phyloP scores from a whole-genome alignment of 345 rosid genomes.

The Toxicodendron radicans region DNA sequence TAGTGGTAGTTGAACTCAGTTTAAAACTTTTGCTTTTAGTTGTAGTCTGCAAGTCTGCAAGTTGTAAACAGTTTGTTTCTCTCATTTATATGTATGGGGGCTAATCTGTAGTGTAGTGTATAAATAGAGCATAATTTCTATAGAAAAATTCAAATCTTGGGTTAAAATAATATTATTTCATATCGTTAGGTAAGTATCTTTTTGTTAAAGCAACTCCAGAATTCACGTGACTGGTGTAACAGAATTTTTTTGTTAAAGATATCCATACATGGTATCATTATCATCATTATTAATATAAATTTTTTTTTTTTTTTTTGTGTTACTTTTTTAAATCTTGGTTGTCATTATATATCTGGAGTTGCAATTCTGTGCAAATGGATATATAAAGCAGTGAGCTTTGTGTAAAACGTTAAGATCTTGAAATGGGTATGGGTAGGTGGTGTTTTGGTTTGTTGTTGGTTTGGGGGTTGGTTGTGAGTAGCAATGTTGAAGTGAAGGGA shows the following conservation, averaged over 20 bases:
- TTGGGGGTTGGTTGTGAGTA: slow-evolving; percentile 25
- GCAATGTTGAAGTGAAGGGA: slow-evolving; percentile 39
- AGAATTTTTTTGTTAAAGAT: slow-evolving; percentile 27
- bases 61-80: background rate
- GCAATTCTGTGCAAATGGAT: slow-evolving; percentile 15
- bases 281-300: slow-evolving; percentile 16
- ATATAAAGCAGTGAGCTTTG: slow-evolving; percentile 14
- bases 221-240: slow-evolving; percentile 47
- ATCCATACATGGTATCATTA: slow-evolving; percentile 9
- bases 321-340: background rate
- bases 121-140: background rate
- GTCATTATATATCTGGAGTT: background rate
- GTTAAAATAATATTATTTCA: background rate
- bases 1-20: too few species aligned
- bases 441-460: slow-evolving; percentile 27
- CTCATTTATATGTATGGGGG: background rate
- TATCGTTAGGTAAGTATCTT: slow-evolving; percentile 3
- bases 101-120: background rate
- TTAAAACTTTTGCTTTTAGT: too few species aligned
- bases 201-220: slow-evolving; percentile 32
- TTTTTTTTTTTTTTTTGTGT: background rate
- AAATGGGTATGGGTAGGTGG: slow-evolving; percentile 45
- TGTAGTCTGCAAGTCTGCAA: background rate
- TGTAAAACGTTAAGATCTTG: slow-evolving; percentile 7
- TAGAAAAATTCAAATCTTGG: background rate